Base-by-base conservation (phyloP, 2,329 filamentous ascomycete genomes). In the Purpureocillium lavendulum region DNA sequence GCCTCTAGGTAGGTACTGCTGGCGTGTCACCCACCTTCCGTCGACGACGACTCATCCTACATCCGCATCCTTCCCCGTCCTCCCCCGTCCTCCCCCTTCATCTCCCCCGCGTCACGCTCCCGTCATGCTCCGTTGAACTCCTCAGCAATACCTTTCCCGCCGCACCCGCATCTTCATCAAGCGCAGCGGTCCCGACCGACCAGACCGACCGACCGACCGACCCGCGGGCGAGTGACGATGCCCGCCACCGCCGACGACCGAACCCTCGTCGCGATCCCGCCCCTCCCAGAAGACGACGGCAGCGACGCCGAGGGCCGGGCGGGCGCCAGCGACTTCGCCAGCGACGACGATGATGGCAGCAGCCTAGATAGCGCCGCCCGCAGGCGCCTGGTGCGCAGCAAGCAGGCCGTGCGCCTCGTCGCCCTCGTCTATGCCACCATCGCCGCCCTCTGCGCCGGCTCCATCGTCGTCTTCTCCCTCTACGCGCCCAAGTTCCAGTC, bases 401-500 rank as follows among this genome's bases (percentile, higher is more conserved):
- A 59, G 40, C 51, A 56, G 28, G 39, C 53, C n/a, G 45, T 63
- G 24, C 70, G 69, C 41, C 47, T 61, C 48, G 40, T 73, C 34
- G 70, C 77, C 40, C 78, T 80, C 51, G 47, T 70, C 21, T 66
- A 67, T 16, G 70, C 77, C 21, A 69, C 80, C 24, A 46, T 77
- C 13, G 69, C 70, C 13, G 69, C 76, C 12, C 73, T 96, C 26
- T 92, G 86, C 58, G 90, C 88, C 24, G 92, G 90, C 45, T 94
- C 87, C 53, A 87, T 97, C 54, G 88, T 87, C 36, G 85, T 88
- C 36, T 98, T 92, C 67, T 95, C 88, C 29, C 78, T 98, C 26
- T 98, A 97, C 59, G 92, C 85, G 8, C 89, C 87, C 49, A 72
- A 94, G 35, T 87, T 98, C 65, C 87, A 95, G 60, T 82, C 83